Base-by-base conservation (phyloP, 2,329 filamentous ascomycete genomes). In the Aspergillus sp. region DNA sequence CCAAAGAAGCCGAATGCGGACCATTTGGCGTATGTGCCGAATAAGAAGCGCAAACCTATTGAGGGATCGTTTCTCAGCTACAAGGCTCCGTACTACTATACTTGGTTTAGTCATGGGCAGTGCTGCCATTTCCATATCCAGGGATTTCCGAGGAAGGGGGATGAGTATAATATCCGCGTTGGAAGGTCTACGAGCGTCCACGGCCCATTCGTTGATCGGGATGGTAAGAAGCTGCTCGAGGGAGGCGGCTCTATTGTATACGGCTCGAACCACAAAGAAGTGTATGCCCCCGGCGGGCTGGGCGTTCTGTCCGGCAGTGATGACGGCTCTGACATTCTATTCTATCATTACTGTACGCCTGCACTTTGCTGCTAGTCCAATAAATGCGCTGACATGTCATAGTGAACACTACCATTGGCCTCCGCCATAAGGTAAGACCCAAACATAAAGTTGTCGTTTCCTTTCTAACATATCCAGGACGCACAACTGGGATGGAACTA, bases 41-140 rank as follows among this genome's bases (percentile, higher is more conserved):
- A 54, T 2, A 24, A 41, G 3, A 59, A 57, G 12, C 19, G 52
- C 7, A 70, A 66, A 49, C 70, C 73, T 1, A 58, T 68, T 17
- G 75, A 77, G 52, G 74, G 73, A 0, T 66, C 68, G 0, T 76
- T 70, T 55, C 70, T 77, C 65, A 75, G 65, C 47, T 76, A 68
- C 24, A 64, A 60, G 5, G 63, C 64, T 3, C 70, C 68, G 1
- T 76, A 69, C 45, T 77, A 76, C 61, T 77, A 77, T 58, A 39
- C 67, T 19, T 77, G 74, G 73, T 75, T 73, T 48, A 76, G 74
- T 50, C 67, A 70, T 55, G 75, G 75, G 12, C 64, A 69, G n/a
- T 76, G 74, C 53, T 76, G 75, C 54, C 58, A 61, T 1, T 72
- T 76, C 39, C 21, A 51, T 6, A n/a, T 62, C 1, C 23, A 59